These are phyloP conservation scores for Geotrichum klebahnii DNA, from an alignment of 1,139 yeast genomes.

Conservation along the genomic window DNA sequence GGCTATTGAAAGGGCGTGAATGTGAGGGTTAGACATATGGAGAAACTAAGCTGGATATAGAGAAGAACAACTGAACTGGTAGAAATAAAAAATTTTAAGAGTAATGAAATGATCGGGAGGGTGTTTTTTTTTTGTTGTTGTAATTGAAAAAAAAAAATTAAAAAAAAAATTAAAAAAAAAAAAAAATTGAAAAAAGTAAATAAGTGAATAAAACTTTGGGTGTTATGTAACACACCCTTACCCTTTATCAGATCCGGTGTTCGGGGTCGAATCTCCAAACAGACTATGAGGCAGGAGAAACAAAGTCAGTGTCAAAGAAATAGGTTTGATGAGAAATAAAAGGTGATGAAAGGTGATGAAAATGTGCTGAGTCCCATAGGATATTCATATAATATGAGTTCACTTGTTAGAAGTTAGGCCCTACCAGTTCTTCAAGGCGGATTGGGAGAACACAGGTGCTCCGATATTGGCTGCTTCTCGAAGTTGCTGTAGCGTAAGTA, in stretches of 20 bases:
- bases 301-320: neutral
- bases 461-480: too few species aligned
- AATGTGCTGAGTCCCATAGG: too few species aligned
- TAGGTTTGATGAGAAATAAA: too few species aligned
- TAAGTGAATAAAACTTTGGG: too few species aligned
- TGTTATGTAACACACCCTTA: neutral
- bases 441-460: too few species aligned
- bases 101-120: neutral
- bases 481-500: too few species aligned
- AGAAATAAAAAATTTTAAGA: slow-evolving; percentile 1
- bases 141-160: neutral
- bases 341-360: too few species aligned
- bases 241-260: neutral
- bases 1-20: neutral
- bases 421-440: too few species aligned
- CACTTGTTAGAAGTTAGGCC: too few species aligned
- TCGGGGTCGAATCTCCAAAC: neutral
- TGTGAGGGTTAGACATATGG: neutral
- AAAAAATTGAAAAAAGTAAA: neutral
- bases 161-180: neutral
- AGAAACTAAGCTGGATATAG: neutral
- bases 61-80: neutral
- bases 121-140: slow-evolving; percentile 2
- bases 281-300: neutral
- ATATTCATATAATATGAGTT: too few species aligned